Percentiles rank a stretch among this genome's conserved stretches.
These are phyloP conservation scores for Phalaenopsis aphrodite DNA, from an alignment of 106 monocot species.

Conservation along the genomic window DNA sequence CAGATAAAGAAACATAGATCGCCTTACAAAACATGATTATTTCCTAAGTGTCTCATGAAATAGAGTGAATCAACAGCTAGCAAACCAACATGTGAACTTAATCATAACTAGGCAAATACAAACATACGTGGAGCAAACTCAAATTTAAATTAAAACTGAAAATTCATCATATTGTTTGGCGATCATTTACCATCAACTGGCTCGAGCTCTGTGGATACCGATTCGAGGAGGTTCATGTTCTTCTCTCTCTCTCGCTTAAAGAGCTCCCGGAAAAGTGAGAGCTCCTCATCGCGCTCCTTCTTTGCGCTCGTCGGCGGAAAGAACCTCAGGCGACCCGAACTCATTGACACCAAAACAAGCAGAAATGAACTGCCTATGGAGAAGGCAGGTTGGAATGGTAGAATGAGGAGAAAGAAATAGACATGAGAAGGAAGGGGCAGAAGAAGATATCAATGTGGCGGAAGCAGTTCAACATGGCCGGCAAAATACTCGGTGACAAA, in stretches of 20 bases:
- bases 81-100: too few species aligned
- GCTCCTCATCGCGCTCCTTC: conserved; percentile 32
- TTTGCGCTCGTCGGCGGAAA: conserved; percentile 2
- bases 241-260: conserved; percentile 31
- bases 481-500: background rate
- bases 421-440: background rate
- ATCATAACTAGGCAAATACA: too few species aligned
- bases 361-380: background rate
- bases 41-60: too few species aligned
- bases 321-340: conserved; percentile 2
- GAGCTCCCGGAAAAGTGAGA: conserved; percentile 30
- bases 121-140: too few species aligned
- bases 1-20: too few species aligned
- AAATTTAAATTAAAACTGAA: too few species aligned
- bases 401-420: background rate
- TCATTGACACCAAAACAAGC: background rate
- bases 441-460: background rate
- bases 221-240: conserved; percentile 25
- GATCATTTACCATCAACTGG: background rate
- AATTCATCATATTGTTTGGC: too few species aligned
- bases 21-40: too few species aligned
- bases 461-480: background rate
- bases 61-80: too few species aligned
- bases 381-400: background rate
- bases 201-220: conserved; percentile 26